phyloP scores from a whole-genome alignment of 139 green algal species.

The Pseudopediastrum boryanum region DNA sequence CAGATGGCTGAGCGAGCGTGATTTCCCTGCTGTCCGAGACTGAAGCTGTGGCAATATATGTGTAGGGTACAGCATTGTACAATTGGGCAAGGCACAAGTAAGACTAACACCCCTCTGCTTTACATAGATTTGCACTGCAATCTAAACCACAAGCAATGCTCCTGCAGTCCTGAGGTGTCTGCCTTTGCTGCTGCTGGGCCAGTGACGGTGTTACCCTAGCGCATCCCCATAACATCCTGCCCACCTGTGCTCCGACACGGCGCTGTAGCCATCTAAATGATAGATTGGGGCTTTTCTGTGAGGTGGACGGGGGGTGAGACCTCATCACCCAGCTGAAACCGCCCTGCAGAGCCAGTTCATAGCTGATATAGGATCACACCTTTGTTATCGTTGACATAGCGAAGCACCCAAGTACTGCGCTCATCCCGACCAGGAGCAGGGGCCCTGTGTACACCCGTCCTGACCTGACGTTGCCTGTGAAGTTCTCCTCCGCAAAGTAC shows the following conservation, averaged over 20 bases:
- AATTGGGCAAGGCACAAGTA: too few species aligned
- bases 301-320: not conserved
- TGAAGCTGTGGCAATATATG: too few species aligned
- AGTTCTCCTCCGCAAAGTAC: constrained; percentile 37
- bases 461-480: not conserved
- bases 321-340: not conserved
- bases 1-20: too few species aligned
- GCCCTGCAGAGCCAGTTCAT: not conserved
- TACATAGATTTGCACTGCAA: too few species aligned
- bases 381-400: constrained; percentile 33
- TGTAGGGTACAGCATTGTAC: too few species aligned
- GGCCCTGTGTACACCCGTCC: constrained; percentile 25
- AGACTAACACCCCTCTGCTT: too few species aligned
- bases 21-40: too few species aligned
- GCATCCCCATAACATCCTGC: not conserved
- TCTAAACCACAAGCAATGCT: not conserved
- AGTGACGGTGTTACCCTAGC: not conserved
- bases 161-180: not conserved
- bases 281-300: constrained; percentile 45
- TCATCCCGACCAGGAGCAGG: constrained; percentile 10
- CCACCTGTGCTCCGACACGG: constrained; percentile 55
- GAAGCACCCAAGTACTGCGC: constrained; percentile 26
- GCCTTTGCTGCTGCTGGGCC: not conserved
- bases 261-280: constrained; percentile 58
- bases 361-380: not conserved